Percentiles rank a stretch among this genome's conserved stretches.
phyloP scores from a whole-genome alignment of 1,139 yeast species.

The Saccharomycopsis hybrid region DNA sequence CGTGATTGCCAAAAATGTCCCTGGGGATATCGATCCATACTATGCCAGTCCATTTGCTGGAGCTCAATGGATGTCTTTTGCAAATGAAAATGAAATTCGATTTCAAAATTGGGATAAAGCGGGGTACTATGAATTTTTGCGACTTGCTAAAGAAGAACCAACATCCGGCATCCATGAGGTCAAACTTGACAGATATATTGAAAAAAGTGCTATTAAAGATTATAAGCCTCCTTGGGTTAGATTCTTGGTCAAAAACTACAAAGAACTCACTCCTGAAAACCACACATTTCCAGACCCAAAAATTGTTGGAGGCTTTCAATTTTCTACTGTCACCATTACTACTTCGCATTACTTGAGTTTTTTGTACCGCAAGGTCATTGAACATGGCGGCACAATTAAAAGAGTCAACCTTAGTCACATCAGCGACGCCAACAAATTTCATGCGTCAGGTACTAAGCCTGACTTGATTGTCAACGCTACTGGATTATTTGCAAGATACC shows the following conservation, averaged over 20 bases:
- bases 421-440: conserved; percentile 18
- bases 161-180: conserved; percentile 49
- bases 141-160: conserved; percentile 38
- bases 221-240: conserved; percentile 29
- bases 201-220: conserved; percentile 33
- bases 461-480: conserved; percentile 33
- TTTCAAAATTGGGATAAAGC: conserved; percentile 43
- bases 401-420: conserved; percentile 28
- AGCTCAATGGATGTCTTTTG: conserved; percentile 71
- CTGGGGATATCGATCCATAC: conserved; percentile 41
- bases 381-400: conserved; percentile 27
- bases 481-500: conserved; percentile 39
- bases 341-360: conserved; percentile 20
- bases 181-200: conserved; percentile 48
- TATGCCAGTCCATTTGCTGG: conserved; percentile 79
- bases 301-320: conserved; percentile 27
- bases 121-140: conserved; percentile 43
- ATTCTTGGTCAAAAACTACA: conserved; percentile 42
- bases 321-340: conserved; percentile 29
- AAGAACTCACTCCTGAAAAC: conserved; percentile 28
- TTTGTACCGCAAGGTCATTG: conserved; percentile 12
- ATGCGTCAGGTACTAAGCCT: conserved; percentile 25
- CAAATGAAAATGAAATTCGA: conserved; percentile 38
- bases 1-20: conserved; percentile 49
- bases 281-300: conserved; percentile 29